These are phyloP conservation scores for Cytospora leucostoma DNA, from an alignment of 2,329 filamentous ascomycete species.

Conservation along the genomic window DNA sequence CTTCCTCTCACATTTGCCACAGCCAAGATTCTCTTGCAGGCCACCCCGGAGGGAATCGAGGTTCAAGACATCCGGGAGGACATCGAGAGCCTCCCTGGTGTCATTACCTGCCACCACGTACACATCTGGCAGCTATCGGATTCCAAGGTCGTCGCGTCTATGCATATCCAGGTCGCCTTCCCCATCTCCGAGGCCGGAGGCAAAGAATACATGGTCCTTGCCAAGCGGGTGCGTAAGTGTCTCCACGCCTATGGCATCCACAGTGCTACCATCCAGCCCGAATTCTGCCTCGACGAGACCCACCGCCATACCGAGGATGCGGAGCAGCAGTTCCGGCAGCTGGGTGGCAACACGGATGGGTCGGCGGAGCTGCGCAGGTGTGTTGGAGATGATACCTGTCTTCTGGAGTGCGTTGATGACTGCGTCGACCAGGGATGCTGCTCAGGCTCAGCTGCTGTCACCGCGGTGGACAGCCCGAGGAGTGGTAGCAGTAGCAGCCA, in stretches of 20 bases:
- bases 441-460: conserved; percentile 30
- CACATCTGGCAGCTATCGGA: conserved; percentile 98
- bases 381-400: conserved; percentile 41
- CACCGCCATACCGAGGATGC: conserved; percentile 43
- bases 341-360: conserved; percentile 40
- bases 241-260: conserved; percentile 96
- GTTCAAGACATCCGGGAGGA: conserved; percentile 91
- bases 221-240: conserved; percentile 78
- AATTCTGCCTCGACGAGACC: conserved; percentile 65
- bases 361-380: conserved; percentile 29
- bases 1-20: conserved; percentile 79
- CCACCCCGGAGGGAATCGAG: conserved; percentile 84
- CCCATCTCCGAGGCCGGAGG: conserved; percentile 80
- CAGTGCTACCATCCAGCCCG: conserved; percentile 94
- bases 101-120: conserved; percentile 90
- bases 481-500: conserved; percentile 39
- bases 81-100: conserved; percentile 80
- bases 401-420: conserved; percentile 55
- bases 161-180: conserved; percentile 91
- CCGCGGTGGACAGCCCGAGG: conserved; percentile 32
- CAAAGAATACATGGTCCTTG: conserved; percentile 86
- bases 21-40: conserved; percentile 87
- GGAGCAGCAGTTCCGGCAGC: conserved; percentile 16
- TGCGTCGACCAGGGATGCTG: conserved; percentile 51
- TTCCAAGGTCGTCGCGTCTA: conserved; percentile 87